Evolutionary conservation across 2,329 filamentous ascomycete species (phyloP), one percentile per base, ranked within the genome.

Genomic region (Ophiostoma sp.): DNA sequence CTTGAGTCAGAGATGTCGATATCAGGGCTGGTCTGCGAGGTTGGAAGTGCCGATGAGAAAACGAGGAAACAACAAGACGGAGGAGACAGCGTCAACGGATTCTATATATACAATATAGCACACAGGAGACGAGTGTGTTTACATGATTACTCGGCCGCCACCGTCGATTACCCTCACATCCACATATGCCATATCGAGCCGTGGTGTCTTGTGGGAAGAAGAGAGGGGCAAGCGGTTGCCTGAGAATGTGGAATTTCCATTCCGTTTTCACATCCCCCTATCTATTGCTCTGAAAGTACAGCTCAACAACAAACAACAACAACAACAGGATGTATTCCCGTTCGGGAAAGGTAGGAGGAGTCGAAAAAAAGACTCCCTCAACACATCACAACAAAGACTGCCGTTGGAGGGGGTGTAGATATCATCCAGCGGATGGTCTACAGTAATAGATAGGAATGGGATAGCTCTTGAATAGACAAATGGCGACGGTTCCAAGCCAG

Each of bases 91-190:
- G 67, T 66, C 45, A 12, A 62, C 41, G 58, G 67, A 69, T 64
- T 69, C 67, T 69, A 69, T 69, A 69, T 69, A 69, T 69, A 69
- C 67, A 41, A 64, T 47, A 18, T 27, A 27, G 27, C 27, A 27
- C 27, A 2, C 27, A 27, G 27, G 27, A 27, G 27, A 27, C 27
- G 27, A 27, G 58, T 62, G 58, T 40, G 7, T 7, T n/a, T n/a
- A 4, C 36, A 62, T 42, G 58, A 41, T 62, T 40, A 62, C 58
- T 16, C 60, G 36, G n/a, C 58, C 36, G 36, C 8, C 36, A 62
- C 14, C 38, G n/a, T 40, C 55, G 4, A 36, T 27, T 11, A 18
- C 49, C 27, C 18, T 4, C 49, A 55, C 18, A 55, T 9, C 49
- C 49, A 55, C 49, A 36, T 55, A n/a, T 7, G 8, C 49, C 11